Base-by-base conservation (phyloP, 805 yeast genomes). In the Soucietia sequanensis region DNA sequence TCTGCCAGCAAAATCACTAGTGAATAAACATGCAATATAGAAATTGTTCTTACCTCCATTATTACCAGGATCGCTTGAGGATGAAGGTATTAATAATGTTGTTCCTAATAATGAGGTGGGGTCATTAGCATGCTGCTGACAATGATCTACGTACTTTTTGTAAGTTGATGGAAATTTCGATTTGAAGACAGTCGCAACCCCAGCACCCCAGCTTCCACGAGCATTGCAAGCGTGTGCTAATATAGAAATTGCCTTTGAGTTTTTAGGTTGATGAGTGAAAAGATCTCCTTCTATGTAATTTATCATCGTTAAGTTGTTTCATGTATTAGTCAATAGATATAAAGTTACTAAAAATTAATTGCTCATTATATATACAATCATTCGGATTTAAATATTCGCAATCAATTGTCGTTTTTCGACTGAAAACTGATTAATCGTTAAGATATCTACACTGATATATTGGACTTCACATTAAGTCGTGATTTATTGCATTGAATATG, bases 171-270 rank as follows among this genome's bases (percentile, higher is more conserved):
- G 89, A 54, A 70, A 86, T 30, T 62, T 56, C 12, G 46, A 35
- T 16, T 69, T 73, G 48, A 87, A 76, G 17, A 60, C 73, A 3
- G 65, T 66, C 0, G 95, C 95, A 2, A 87, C 75, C 0, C 95
- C 96, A 3, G 86, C 91, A 4, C 93, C 93, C 95, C 95, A 87
- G 1, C 68, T 50, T 0, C 95, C 95, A 17, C 68, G 65, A 24
- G 88, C 79, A 52, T 87, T 87, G 50, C 95, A 87, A 0, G 95
- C 79, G 53, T 87, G 95, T 1, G 84, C 84, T 4, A 86, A 54
- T 2, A 84, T 62, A 0, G 79, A 52, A 1, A 38, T 33, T 2
- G 39, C 34, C 3, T 35, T 26, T 2, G 72, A 67, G 4, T 46
- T 39, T 0, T 56, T 44, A 0, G 60, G 30, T 7, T 24, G 14